phyloP scores from a whole-genome alignment of 1,284 basidiomycete genomes.

The Polyporus tsugae region DNA sequence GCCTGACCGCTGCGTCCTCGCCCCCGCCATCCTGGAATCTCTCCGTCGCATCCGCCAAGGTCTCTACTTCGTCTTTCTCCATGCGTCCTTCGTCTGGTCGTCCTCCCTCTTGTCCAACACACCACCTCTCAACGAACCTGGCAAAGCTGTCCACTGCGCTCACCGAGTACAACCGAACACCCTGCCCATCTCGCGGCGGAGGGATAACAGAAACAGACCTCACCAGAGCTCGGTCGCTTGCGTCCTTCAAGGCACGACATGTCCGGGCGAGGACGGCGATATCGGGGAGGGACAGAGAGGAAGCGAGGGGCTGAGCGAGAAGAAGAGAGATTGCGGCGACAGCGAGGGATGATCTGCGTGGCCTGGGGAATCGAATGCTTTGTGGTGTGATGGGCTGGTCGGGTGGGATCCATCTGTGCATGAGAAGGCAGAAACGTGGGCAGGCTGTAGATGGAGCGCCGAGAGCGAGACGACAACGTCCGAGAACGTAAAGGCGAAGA shows the following conservation, averaged over 20 bases:
- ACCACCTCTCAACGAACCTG: background rate
- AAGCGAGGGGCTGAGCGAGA: background rate
- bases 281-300: background rate
- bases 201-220: background rate
- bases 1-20: background rate
- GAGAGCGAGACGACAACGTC: background rate
- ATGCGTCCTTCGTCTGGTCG: background rate
- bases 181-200: background rate
- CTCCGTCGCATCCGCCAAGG: background rate
- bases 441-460: background rate
- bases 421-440: background rate
- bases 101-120: background rate
- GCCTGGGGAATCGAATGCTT: background rate
- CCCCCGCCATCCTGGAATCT: background rate
- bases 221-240: background rate
- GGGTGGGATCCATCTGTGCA: slow-evolving; percentile 1
- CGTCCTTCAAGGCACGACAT: background rate
- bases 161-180: background rate
- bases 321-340: background rate
- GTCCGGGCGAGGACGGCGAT: slow-evolving; percentile 2
- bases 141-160: background rate
- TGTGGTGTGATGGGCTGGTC: background rate
- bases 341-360: background rate
- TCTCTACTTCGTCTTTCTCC: too few relatives aligned
- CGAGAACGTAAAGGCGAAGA: background rate